Evolutionary conservation across 305 asterid species (phyloP), one percentile per base, ranked within the genome.

Genomic region (Fraxinus nigra): DNA sequence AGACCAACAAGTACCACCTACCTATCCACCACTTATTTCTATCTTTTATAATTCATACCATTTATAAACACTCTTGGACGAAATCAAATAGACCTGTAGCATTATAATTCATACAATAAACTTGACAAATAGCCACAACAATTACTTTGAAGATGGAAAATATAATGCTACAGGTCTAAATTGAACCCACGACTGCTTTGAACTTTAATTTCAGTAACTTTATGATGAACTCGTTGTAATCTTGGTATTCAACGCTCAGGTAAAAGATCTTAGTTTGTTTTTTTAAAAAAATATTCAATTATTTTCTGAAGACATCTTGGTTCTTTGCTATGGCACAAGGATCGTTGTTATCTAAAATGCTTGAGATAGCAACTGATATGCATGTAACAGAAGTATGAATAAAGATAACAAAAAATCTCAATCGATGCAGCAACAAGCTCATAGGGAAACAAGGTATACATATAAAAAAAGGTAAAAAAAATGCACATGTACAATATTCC

Each of bases 401-500:
- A 30, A 61, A 22, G 48, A 37, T 32, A 75, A 65, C 79, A 65
- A 26, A 63, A 65, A 65, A 65, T 65, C 73, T 30, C n/a, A 56
- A 18, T 56, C 5, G 11, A 56, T 46, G 37, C 75, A 65, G 77
- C 79, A 56, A 9, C 24, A 35, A 63, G 34, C 67, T 67, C 56
- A 28, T 75, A 82, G 75, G 61, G 77, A 78, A 79, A 34, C 74
- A 83, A 69, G 51, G 59, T 28, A 18, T 75, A 10, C 63, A 11
- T 37, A 56, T 56, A 56, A 78, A 33, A 61, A 56, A 79, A 73
- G 87, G 24, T 73, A 38, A n/a, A 32, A 32, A 22, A 26, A 67
- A 22, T 48, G 51, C 1, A 51, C 18, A 20, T 34, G 80, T 61
- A 75, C 38, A 63, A 83, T 37, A 43, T 74, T 70, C 13, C 82